A percentile compares a stretch with the other conserved stretches of the same genome.
phyloP scores from a whole-genome alignment of 1,284 basidiomycete genomes.

The Fomitopsis schrenkii region DNA sequence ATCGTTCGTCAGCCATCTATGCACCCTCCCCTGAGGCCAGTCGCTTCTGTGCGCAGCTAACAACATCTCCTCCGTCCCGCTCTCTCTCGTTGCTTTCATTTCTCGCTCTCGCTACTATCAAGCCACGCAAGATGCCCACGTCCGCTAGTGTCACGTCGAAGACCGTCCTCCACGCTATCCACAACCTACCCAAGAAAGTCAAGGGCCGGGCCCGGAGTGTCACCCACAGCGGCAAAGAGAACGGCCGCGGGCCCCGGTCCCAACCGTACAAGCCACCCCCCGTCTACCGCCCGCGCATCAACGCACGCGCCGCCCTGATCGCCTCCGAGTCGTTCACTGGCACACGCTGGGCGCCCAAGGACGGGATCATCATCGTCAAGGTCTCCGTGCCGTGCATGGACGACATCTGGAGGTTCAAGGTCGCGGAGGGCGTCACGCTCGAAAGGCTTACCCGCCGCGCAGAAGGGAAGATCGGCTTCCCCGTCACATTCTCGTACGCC shows the following conservation, averaged over 20 bases:
- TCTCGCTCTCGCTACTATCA: background rate
- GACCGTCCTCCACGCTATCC: constrained; percentile 19
- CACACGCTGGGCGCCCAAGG: constrained; percentile 28
- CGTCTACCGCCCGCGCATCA: background rate
- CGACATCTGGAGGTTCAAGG: constrained; percentile 37
- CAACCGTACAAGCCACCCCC: background rate
- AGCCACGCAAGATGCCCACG: background rate
- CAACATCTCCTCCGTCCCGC: background rate
- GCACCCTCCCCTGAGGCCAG: no score
- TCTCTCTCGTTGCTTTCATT: constrained; percentile 1
- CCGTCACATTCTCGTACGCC: constrained; percentile 24
- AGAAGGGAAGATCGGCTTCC: constrained; percentile 33
- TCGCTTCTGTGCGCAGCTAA: background rate
- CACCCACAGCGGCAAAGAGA: constrained; percentile 16
- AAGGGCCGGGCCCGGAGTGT: constrained; percentile 11
- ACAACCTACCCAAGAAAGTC: constrained; percentile 20
- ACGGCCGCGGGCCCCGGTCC: constrained; percentile 3
- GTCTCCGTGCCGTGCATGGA: constrained; percentile 36
- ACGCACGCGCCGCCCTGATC: background rate
- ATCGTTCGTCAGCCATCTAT: background rate
- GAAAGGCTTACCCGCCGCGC: constrained; percentile 25
- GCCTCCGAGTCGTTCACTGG: constrained; percentile 2
- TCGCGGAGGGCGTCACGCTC: constrained; percentile 28
- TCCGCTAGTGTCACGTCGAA: constrained; percentile 10
- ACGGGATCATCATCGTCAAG: constrained; percentile 35